Percentiles rank a stretch among this genome's conserved stretches.
phyloP scores from a whole-genome alignment of 495 filamentous ascomycete species.

The Podospora sp. region DNA sequence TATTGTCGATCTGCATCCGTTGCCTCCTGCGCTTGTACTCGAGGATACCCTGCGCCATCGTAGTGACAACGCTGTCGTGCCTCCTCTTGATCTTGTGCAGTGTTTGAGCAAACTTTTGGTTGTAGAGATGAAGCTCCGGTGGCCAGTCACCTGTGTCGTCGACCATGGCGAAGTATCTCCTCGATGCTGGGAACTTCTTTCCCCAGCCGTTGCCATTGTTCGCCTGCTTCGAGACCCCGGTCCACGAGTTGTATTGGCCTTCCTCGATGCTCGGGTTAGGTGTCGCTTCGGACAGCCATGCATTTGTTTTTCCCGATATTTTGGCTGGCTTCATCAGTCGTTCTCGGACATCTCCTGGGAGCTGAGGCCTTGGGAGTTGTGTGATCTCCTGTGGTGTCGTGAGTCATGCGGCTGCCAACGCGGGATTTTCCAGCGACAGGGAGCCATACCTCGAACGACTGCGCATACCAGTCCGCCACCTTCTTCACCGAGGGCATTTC shows the following conservation, averaged over 20 bases:
- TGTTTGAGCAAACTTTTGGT: conserved; percentile 81
- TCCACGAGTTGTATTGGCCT: conserved; percentile 83
- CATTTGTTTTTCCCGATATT: conserved; percentile 57
- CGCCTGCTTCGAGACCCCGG: conserved; percentile 35
- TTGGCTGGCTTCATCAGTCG: conserved; percentile 74
- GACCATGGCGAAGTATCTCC: conserved; percentile 88
- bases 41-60: conserved; percentile 90
- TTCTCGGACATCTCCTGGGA: conserved; percentile 75
- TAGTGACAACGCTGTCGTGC: conserved; percentile 96
- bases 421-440: conserved; percentile 3
- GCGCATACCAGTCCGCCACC: conserved; percentile 97
- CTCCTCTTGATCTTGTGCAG: conserved; percentile 91
- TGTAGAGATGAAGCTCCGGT: conserved; percentile 91
- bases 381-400: conserved; percentile 76
- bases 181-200: conserved; percentile 55
- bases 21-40: conserved; percentile 97
- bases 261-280: conserved; percentile 86
- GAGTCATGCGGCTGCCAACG: conserved; percentile 26
- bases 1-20: conserved; percentile 96
- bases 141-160: conserved; percentile 92
- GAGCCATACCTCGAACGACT: conserved; percentile 89
- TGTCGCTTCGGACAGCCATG: conserved; percentile 77
- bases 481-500: conserved; percentile 97
- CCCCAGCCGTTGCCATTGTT: conserved; percentile 51
- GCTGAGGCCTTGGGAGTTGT: conserved; percentile 71